A percentile compares a stretch with the other conserved stretches of the same genome.
Evolutionary conservation across 768 basidiomycete genomes (phyloP).

Genomic region (Calocybe cyanea): DNA sequence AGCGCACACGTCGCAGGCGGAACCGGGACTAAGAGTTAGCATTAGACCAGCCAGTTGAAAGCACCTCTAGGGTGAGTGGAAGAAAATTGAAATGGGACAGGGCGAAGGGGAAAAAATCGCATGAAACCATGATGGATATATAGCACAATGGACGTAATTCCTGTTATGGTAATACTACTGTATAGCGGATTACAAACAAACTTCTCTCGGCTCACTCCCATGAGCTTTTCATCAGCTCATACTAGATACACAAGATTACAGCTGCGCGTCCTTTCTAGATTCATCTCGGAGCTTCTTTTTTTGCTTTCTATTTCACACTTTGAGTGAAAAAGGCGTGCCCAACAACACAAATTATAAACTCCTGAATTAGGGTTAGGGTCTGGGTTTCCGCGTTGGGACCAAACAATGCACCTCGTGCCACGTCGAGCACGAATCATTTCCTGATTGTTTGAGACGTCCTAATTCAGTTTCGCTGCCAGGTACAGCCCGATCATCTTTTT

Average conservation of each 20-base stretch:
- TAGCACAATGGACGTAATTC: conserved; percentile 38
- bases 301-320: too few species aligned
- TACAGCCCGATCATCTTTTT: conserved; percentile 12
- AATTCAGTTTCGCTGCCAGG: conserved; percentile 10
- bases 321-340: conserved; percentile 10
- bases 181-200: conserved; percentile 23
- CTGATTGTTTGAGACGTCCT: conserved; percentile 15
- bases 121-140: conserved; percentile 44
- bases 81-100: conserved; percentile 32
- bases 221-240: conserved; percentile 18
- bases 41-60: conserved; percentile 49
- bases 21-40: conserved; percentile 80
- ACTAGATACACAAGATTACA: background rate
- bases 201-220: conserved; percentile 18
- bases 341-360: conserved; percentile 6
- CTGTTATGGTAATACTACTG: conserved; percentile 23
- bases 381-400: conserved; percentile 3
- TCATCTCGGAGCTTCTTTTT: conserved; percentile 15
- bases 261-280: conserved; percentile 8
- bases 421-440: conserved; percentile 23
- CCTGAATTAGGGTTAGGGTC: conserved; percentile 24
- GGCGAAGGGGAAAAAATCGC: conserved; percentile 46
- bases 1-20: conserved; percentile 86
- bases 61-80: conserved; percentile 38
- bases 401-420: conserved; percentile 25